phyloP scores from a whole-genome alignment of 2,329 filamentous ascomycete species.

The Lojkania enalia region DNA sequence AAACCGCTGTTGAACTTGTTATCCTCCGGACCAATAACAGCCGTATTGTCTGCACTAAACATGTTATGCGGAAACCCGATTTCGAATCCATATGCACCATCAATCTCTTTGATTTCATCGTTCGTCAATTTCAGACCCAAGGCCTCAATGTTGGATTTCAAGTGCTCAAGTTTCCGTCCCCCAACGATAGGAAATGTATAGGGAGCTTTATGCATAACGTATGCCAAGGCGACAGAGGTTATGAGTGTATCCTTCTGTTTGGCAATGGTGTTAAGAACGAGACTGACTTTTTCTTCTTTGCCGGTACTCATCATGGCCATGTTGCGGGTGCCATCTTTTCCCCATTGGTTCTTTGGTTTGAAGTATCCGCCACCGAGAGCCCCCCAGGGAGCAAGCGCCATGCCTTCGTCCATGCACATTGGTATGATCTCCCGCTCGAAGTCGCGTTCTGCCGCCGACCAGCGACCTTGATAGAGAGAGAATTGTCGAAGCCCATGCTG shows the following conservation, averaged over 20 bases:
- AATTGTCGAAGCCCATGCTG: conserved; percentile 46
- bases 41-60: conserved; percentile 20
- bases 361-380: conserved; percentile 48
- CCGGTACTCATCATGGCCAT: conserved; percentile 46
- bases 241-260: conserved; percentile 59
- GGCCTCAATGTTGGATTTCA: conserved; percentile 71
- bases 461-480: conserved; percentile 48
- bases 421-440: conserved; percentile 53
- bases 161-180: conserved; percentile 68
- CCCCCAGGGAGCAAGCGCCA: conserved; percentile 60
- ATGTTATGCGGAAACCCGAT: conserved; percentile 63
- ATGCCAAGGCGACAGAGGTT: conserved; percentile 68
- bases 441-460: conserved; percentile 48
- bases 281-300: conserved; percentile 57
- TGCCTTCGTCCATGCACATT: conserved; percentile 49
- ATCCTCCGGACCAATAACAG: conserved; percentile 31
- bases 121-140: conserved; percentile 62
- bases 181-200: conserved; percentile 76
- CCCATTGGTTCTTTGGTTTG: conserved; percentile 51
- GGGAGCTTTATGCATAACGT: conserved; percentile 71
- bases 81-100: conserved; percentile 64
- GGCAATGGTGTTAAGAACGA: conserved; percentile 63
- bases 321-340: conserved; percentile 50
- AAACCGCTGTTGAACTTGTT: conserved; percentile 21
- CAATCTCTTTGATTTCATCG: conserved; percentile 69